phyloP scores from a whole-genome alignment of 352 stramenopile genomes.

The Halophytophthora polymorphica region DNA sequence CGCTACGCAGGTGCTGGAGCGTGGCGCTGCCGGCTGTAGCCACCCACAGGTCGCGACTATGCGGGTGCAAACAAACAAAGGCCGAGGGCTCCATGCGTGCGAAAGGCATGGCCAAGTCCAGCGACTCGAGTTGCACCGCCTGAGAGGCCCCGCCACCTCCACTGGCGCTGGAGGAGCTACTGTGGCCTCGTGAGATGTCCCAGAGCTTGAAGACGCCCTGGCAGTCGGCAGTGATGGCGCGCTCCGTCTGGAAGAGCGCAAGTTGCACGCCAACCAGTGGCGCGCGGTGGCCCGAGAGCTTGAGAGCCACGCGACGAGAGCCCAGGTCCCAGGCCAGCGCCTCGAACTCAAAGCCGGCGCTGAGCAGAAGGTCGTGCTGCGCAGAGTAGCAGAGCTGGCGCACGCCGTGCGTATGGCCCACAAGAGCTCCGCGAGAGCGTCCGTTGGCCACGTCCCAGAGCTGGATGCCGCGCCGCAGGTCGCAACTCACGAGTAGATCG shows the following conservation, averaged over 20 bases:
- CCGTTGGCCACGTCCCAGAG: constrained; percentile 84
- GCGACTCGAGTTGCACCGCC: constrained; percentile 60
- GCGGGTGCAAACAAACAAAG: constrained; percentile 55
- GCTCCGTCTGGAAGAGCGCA: constrained; percentile 66
- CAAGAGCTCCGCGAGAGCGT: constrained; percentile 47
- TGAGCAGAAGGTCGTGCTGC: constrained; percentile 73
- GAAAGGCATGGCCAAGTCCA: constrained; percentile 55
- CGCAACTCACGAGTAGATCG: constrained; percentile 72
- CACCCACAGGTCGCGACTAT: constrained; percentile 60
- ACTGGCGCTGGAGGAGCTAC: constrained; percentile 15
- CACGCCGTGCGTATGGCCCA: constrained; percentile 63
- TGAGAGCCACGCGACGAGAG: constrained; percentile 68
- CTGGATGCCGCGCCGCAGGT: constrained; percentile 65
- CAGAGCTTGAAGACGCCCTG: constrained; percentile 83
- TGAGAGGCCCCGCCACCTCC: constrained; percentile 29
- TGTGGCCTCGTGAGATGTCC: constrained; percentile 60
- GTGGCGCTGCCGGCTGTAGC: constrained; percentile 43
- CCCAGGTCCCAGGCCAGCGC: constrained; percentile 80
- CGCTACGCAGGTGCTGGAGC: constrained; percentile 54
- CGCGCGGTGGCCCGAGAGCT: constrained; percentile 60
- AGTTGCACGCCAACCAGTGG: constrained; percentile 79
- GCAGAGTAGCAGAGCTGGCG: constrained; percentile 76
- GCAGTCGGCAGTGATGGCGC: constrained; percentile 74
- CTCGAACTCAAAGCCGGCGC: constrained; percentile 83
- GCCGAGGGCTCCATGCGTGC: constrained; percentile 48